Conservation (phyloP, 257 asterid genomes). For the Penstemon eatonii region DNA sequence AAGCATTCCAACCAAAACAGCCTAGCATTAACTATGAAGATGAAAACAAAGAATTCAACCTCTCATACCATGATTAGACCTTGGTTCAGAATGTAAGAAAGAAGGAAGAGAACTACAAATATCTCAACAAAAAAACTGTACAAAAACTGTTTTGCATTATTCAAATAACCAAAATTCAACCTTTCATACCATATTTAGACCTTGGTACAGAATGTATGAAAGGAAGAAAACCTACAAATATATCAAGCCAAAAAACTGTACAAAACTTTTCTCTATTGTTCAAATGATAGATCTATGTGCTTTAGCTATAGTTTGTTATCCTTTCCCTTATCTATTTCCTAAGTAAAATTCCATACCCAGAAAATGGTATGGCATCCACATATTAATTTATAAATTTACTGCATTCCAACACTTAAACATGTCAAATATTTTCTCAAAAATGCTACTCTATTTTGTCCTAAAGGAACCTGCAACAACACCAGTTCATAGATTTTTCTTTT, state of each 20-base stretch:
- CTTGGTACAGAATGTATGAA: too few species aligned
- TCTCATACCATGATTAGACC: neutral
- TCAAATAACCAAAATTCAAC: neutral
- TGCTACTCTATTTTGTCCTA: neutral
- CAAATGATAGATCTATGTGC: too few species aligned
- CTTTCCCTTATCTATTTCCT: neutral
- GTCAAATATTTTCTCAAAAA: neutral
- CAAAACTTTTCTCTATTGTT: too few species aligned
- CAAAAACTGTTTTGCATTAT: neutral
- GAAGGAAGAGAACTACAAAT: neutral
- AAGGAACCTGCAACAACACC: neutral
- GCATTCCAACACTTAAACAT: conserved; percentile 1
- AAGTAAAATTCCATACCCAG: neutral
- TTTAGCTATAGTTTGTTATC: neutral
- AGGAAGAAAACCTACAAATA: neutral
- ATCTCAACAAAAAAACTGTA: neutral
- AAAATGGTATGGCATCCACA: neutral
- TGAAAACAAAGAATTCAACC: neutral
- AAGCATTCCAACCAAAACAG: neutral
- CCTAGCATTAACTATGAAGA: conserved; percentile 2
- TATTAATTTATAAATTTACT: neutral
- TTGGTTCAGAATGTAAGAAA: neutral
- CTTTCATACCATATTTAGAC: neutral
- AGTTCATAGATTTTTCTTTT: conserved; percentile 1
- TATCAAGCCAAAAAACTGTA: too few species aligned